These are phyloP conservation scores for Talaromyces trachyspermus DNA, from an alignment of 495 filamentous ascomycete species.

Conservation along the genomic window DNA sequence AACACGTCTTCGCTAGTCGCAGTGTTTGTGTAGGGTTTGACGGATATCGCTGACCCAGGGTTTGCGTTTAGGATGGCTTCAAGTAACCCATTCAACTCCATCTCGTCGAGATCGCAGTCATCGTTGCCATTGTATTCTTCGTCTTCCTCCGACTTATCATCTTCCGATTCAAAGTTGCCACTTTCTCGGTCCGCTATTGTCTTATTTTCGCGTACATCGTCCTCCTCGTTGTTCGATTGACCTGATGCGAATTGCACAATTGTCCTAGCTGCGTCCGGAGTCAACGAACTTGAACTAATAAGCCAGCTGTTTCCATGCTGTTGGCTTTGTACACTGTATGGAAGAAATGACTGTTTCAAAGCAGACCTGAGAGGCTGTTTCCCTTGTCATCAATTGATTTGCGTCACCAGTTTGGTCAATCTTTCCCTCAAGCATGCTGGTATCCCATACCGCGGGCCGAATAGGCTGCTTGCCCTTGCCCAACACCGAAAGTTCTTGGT, in stretches of 20 bases:
- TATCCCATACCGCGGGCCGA: background rate
- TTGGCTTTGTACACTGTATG: background rate
- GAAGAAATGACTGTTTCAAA: background rate
- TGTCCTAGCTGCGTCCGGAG: background rate
- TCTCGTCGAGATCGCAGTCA: background rate
- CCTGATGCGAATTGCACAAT: background rate
- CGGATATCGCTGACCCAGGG: background rate
- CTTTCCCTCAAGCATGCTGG: background rate
- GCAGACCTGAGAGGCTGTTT: background rate
- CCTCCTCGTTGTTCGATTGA: background rate
- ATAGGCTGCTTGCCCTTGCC: constrained; percentile 1
- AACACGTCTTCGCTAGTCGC: background rate
- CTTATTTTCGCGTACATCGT: background rate
- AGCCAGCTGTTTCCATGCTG: background rate
- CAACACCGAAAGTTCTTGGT: too few relatives aligned
- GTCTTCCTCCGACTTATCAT: background rate
- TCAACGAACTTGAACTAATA: background rate
- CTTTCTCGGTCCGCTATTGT: background rate
- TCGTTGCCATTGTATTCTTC: background rate
- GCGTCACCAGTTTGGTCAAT: background rate
- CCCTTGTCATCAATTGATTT: background rate
- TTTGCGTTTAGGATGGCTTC: background rate
- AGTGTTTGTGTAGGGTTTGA: background rate
- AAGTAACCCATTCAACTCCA: background rate
- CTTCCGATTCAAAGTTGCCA: background rate